Evolutionary conservation across 169 alveolate species (phyloP), one percentile per base, ranked within the genome.

Genomic region (Sarcocystis neurona): DNA sequence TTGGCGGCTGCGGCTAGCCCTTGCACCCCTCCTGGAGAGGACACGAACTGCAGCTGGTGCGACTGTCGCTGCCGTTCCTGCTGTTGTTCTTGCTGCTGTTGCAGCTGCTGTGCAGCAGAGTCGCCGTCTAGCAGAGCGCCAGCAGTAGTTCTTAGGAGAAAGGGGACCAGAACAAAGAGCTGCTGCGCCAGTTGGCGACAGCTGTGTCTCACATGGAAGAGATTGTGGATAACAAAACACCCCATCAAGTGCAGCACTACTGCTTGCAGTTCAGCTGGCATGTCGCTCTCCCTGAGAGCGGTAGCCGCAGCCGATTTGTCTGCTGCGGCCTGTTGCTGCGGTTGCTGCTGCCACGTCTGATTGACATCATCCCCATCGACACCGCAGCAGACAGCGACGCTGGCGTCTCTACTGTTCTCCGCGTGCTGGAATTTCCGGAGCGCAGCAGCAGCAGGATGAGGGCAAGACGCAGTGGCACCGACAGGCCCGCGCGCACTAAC

Each of bases 1-100:
- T n/a, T n/a, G 8, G 87, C 72, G 18, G 87, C 87, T 30, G 53
- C 74, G 10, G 77, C 50, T 50, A 56, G 37, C 56, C 77, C 53
- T n/a, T 30, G 20, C 4, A 63, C 85, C 3, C 20, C 4, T 3
- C 74, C 86, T 10, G 86, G 77, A 30, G 87, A 6, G 5, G 87
- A 72, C 18, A 18, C 58, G 34, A 53, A 53, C 77, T 50, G 87
- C 87, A 10, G 85, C 70, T 20, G 68, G 2, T 43, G 85, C 70
- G 37, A 37, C 27, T 74, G n/a, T 8, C 44, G 82, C 20, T 39
- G 82, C 2, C 44, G 82, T 2, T n/a, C 53, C 53, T 20, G 53
- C 8, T 63, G 77, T 39, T 63, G 77, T 39, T 18, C 43, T n/a
- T 10, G 41, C 77, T 63, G 77, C 77, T 8, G 77, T n/a, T 0